These are phyloP conservation scores for Nannizziopsis arthrosporioides DNA, from an alignment of 2,329 filamentous ascomycete species.

Conservation along the genomic window DNA sequence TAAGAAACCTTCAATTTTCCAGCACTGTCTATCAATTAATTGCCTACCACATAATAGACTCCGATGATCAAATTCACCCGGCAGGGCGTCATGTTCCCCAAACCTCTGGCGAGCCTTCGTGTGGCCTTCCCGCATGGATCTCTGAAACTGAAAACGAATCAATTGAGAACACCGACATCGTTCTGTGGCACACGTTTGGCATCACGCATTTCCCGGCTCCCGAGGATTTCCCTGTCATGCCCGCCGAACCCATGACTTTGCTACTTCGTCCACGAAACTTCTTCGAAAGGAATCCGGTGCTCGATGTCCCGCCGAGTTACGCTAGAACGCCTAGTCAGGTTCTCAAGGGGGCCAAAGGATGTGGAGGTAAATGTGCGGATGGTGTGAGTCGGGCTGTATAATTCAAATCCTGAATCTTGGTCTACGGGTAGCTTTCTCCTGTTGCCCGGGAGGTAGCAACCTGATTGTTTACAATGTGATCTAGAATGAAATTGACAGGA, in stretches of 20 bases:
- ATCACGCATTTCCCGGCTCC: constrained; percentile 79
- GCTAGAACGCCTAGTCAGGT: constrained; percentile 61
- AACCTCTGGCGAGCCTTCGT: constrained; percentile 66
- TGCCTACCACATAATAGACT: constrained; percentile 41
- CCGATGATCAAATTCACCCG: constrained; percentile 70
- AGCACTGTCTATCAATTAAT: background rate
- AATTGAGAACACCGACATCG: constrained; percentile 72
- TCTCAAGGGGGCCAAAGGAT: constrained; percentile 28
- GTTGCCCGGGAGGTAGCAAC: too few relatives aligned
- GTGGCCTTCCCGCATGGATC: constrained; percentile 66
- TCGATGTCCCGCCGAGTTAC: constrained; percentile 71
- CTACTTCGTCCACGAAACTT: constrained; percentile 71
- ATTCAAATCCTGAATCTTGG: constrained; percentile 4
- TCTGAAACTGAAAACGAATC: constrained; percentile 50
- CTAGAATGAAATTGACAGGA: too few relatives aligned
- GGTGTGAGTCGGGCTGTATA: constrained; percentile 31
- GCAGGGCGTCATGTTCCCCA: constrained; percentile 81
- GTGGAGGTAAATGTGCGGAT: constrained; percentile 25
- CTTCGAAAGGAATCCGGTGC: constrained; percentile 64
- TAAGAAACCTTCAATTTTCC: constrained; percentile 37
- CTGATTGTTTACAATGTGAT: too few relatives aligned
- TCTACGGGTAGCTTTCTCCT: too few relatives aligned
- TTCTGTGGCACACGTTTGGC: constrained; percentile 90
- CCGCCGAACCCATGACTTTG: constrained; percentile 70
- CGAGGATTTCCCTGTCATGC: constrained; percentile 90